These are phyloP conservation scores for Hyparrhenia diplandra DNA, from an alignment of 176 grass and related monocot genomes.

Conservation along the genomic window DNA sequence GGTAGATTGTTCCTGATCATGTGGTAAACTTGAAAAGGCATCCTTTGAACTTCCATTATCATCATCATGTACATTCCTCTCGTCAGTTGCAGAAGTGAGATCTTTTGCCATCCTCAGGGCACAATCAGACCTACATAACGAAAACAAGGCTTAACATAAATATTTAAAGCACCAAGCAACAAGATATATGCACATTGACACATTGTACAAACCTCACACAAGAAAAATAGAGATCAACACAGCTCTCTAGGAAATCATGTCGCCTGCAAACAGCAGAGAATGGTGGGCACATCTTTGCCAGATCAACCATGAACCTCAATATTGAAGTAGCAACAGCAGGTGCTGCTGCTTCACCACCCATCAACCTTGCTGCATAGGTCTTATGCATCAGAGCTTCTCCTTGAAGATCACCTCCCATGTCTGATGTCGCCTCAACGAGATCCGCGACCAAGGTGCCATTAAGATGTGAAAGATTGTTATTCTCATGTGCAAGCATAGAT, in stretches of 20 bases:
- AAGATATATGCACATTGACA: constrained; percentile 9
- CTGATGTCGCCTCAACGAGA: constrained; percentile 72
- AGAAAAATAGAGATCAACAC: constrained; percentile 98
- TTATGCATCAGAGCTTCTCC: constrained; percentile 98
- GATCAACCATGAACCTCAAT: constrained; percentile 93
- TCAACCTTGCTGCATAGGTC: constrained; percentile 96
- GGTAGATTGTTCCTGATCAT: constrained; percentile 68
- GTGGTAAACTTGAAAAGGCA: constrained; percentile 73
- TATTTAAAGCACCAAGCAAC: constrained; percentile 8
- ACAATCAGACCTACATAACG: constrained; percentile 76
- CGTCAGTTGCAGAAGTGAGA: constrained; percentile 63
- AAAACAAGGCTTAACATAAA: constrained; percentile 39
- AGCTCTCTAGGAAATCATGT: constrained; percentile 84
- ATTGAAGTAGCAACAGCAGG: constrained; percentile 89
- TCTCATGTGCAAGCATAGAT: constrained; percentile 94
- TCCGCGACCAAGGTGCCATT: constrained; percentile 76
- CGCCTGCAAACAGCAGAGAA: constrained; percentile 89
- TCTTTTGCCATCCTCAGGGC: constrained; percentile 92
- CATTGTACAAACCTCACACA: constrained; percentile 77
- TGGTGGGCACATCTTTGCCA: constrained; percentile 81
- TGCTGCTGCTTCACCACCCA: constrained; percentile 93
- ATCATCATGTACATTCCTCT: constrained; percentile 66
- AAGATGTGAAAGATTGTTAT: constrained; percentile 83
- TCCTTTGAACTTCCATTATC: constrained; percentile 69
- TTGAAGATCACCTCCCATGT: constrained; percentile 82